Percentiles rank a stretch among this genome's conserved stretches.
phyloP scores from a whole-genome alignment of 495 filamentous ascomycete genomes.

The Cercophora newfieldiana region DNA sequence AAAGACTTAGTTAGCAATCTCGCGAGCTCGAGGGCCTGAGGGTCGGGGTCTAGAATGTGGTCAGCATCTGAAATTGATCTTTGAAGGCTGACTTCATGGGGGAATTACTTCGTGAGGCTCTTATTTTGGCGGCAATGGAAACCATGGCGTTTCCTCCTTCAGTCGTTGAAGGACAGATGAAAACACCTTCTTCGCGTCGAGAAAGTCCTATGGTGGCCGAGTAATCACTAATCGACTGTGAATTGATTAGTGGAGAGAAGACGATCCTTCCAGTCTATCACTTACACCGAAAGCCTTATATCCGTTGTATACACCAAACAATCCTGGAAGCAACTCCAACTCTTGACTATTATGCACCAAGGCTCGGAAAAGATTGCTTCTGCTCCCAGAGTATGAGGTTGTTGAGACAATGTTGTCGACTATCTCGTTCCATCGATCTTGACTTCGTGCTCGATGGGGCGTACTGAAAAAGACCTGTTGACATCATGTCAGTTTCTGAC shows the following conservation, averaged over 20 bases:
- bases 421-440: neutral
- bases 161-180: neutral
- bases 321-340: neutral
- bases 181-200: neutral
- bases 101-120: neutral
- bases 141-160: neutral
- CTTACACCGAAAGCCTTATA: neutral
- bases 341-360: neutral
- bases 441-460: neutral
- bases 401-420: neutral
- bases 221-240: neutral
- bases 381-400: neutral
- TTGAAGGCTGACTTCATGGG: neutral
- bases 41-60: neutral
- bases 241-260: neutral
- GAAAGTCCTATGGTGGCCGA: neutral
- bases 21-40: neutral
- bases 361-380: neutral
- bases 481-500: neutral
- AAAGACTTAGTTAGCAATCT: neutral
- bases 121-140: neutral
- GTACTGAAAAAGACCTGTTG: conserved; percentile 2
- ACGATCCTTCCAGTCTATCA: neutral
- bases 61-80: neutral
- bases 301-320: neutral